phyloP scores from a whole-genome alignment of 257 asterid species.

The Fraxinus quadrangulata region DNA sequence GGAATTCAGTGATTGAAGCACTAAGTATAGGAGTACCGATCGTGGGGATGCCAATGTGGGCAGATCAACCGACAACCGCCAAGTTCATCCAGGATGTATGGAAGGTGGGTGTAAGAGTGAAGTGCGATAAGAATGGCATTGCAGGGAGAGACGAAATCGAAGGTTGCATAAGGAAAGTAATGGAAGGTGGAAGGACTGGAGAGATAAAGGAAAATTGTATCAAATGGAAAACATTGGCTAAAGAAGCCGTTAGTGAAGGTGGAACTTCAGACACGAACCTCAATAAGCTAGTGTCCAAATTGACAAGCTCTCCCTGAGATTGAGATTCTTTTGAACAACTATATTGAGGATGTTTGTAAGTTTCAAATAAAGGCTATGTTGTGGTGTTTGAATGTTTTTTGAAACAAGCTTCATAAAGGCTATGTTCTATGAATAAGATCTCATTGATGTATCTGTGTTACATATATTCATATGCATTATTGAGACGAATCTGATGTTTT shows the following conservation, averaged over 20 bases:
- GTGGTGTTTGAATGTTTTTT: no score
- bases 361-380: not conserved
- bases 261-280: slow-evolving; percentile 60
- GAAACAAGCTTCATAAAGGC: not conserved
- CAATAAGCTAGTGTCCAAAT: not conserved
- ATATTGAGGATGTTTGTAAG: not conserved
- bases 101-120: slow-evolving; percentile 58
- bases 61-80: slow-evolving; percentile 72
- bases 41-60: slow-evolving; percentile 85
- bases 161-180: slow-evolving; percentile 32
- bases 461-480: no score
- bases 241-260: slow-evolving; percentile 59
- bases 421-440: no score
- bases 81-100: slow-evolving; percentile 71
- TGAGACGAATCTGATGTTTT: no score
- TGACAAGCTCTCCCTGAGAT: not conserved
- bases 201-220: slow-evolving; percentile 59
- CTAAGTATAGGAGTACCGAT: slow-evolving; percentile 71
- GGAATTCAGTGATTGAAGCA: slow-evolving; percentile 77
- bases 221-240: slow-evolving; percentile 59
- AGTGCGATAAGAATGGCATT: slow-evolving; percentile 39
- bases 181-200: slow-evolving; percentile 34
- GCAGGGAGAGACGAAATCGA: slow-evolving; percentile 61
- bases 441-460: no score
- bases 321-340: not conserved